Evolutionary conservation across 2,329 filamentous ascomycete genomes (phyloP).

Genomic region (Aspergillus pseudotamarii): DNA sequence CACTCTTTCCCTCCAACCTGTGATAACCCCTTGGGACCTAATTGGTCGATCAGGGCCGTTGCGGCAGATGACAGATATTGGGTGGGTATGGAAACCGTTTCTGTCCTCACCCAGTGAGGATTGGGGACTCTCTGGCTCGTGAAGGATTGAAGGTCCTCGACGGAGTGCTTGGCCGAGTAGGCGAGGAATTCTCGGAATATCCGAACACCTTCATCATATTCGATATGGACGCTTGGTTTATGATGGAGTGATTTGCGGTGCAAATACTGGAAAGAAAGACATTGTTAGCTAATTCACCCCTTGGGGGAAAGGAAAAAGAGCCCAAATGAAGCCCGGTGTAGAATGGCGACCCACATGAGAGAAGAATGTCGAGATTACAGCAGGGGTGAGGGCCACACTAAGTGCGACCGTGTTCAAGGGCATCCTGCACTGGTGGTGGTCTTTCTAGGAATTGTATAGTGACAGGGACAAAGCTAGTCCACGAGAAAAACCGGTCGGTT

Average conservation of each 20-base stretch:
- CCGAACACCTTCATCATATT: constrained; percentile 89
- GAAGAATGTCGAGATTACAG: constrained; percentile 82
- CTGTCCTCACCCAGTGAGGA: constrained; percentile 82
- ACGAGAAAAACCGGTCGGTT: not conserved
- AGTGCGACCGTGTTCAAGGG: constrained; percentile 79
- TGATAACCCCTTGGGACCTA: constrained; percentile 75
- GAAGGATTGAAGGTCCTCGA: constrained; percentile 92
- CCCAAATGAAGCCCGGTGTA: not conserved
- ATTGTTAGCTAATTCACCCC: constrained; percentile 13
- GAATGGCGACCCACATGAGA: constrained; percentile 69
- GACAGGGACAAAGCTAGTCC: not conserved
- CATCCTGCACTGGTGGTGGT: constrained; percentile 43
- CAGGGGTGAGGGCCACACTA: constrained; percentile 81
- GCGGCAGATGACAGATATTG: constrained; percentile 69
- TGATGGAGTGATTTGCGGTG: constrained; percentile 74
- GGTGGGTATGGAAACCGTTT: constrained; percentile 67
- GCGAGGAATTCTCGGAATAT: constrained; percentile 83
- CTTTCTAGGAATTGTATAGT: not conserved
- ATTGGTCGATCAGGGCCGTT: constrained; percentile 66
- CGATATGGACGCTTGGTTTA: constrained; percentile 86
- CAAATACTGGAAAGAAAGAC: constrained; percentile 65
- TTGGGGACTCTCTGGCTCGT: constrained; percentile 89
- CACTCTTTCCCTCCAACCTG: constrained; percentile 79
- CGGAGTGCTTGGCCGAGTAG: constrained; percentile 83
- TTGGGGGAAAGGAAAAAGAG: not conserved